Evolutionary conservation across 1,139 yeast species (phyloP), one percentile per base, ranked within the genome.

Genomic region (Yamadazyma sp.): DNA sequence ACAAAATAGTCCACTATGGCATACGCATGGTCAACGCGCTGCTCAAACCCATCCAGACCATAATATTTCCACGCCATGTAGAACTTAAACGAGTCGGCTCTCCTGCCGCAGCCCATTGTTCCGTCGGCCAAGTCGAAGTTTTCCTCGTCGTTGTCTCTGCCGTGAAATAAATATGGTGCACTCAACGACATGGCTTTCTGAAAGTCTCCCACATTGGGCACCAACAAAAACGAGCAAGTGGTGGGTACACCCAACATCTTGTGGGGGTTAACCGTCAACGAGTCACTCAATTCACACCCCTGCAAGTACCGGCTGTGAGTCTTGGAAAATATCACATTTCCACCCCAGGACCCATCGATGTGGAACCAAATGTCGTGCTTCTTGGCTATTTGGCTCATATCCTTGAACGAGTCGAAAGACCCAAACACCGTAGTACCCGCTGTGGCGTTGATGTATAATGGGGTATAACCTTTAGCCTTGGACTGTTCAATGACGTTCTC

Each of bases 281-380:
- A 83, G 57, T 86, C 78, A 1, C 94, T 95, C 21, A 70, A 56
- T 34, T 83, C 76, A 25, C 76, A 59, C 1, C 96, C 96, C 7
- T 57, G 53, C 48, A 87, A 57, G 51, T 75, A 73, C 39, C 59
- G 41, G 28, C 58, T 59, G 40, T 80, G 78, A n/a, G 51, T 64
- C 0, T 57, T 48, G 21, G 89, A 80, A 61, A 86, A 87, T 0
- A 83, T 73, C 8, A 84, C 83, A 52, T 87, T 86, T 11, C 94
- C 96, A 29, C 96, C 96, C 95, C 95, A 86, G 7, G 94, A 84
- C 1, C 94, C 96, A 61, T 87, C 96, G 32, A 87, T 78, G 56
- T 87, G 96, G 59, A 85, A 76, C 90, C 95, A 86, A 12, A 80
- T 42, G 18, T 71, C 59, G 58, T 82, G 57, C 43, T 69, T 66